phyloP scores from a whole-genome alignment of 2,329 filamentous ascomycete species.

The Pseudocercospora eumusae region DNA sequence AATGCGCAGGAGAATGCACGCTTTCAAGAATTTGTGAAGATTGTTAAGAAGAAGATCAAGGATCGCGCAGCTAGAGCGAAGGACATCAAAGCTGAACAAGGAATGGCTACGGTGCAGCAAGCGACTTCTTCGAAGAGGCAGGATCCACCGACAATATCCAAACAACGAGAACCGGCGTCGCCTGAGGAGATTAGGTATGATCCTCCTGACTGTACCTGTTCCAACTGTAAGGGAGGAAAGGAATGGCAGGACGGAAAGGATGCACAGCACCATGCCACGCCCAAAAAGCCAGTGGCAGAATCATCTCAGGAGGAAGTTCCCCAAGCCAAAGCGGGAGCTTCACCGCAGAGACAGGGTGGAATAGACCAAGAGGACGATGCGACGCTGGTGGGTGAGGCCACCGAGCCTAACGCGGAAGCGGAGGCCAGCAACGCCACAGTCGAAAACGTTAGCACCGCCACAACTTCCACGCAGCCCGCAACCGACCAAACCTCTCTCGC shows the following conservation, averaged over 20 bases:
- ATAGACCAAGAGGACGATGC: background rate
- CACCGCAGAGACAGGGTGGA: background rate
- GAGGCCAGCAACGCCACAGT: slow-evolving; percentile 78
- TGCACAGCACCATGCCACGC: background rate
- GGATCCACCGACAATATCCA: background rate
- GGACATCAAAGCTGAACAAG: background rate
- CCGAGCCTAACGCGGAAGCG: background rate
- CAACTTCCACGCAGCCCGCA: background rate
- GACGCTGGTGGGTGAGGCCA: background rate
- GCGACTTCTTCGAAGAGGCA: background rate
- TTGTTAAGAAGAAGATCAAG: slow-evolving; percentile 42
- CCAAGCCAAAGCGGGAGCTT: slow-evolving; percentile 3
- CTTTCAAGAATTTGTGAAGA: slow-evolving; percentile 46
- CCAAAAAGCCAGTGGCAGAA: background rate
- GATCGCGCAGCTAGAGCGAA: slow-evolving; percentile 20
- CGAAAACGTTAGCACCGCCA: slow-evolving; percentile 63
- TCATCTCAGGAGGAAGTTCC: background rate
- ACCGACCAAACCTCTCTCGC: background rate
- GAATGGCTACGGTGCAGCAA: background rate
- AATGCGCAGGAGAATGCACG: slow-evolving; percentile 42
- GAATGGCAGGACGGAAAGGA: slow-evolving; percentile 5
- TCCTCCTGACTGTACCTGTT: slow-evolving; percentile 5
- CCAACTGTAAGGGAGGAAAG: slow-evolving; percentile 5
- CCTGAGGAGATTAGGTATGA: slow-evolving; percentile 12
- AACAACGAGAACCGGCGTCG: background rate